A percentile compares a stretch with the other conserved stretches of the same genome.
Conservation (phyloP, 805 yeast species). For the Metschnikowia lunata region DNA sequence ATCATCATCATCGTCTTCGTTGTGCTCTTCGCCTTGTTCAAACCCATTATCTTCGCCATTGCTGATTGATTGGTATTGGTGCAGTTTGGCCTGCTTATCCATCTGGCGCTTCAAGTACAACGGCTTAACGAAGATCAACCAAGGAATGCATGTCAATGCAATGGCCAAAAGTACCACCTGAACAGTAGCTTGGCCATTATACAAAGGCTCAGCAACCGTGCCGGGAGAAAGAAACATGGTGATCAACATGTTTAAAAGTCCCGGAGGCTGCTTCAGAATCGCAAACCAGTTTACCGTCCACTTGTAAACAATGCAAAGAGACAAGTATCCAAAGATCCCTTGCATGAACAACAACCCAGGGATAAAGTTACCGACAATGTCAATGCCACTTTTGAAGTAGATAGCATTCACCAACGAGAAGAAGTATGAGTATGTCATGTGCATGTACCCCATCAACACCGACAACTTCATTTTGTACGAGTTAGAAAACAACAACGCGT, state of each 20-base stretch:
- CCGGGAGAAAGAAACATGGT: conserved; percentile 96
- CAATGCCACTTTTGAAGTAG: conserved; percentile 66
- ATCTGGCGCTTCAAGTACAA: conserved; percentile 59
- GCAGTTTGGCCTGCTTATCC: conserved; percentile 49
- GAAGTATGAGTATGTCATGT: conserved; percentile 86
- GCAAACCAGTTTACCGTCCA: conserved; percentile 93
- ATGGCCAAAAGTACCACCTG: conserved; percentile 67
- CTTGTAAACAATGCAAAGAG: conserved; percentile 82
- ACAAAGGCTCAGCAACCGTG: conserved; percentile 71
- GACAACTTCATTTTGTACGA: conserved; percentile 97
- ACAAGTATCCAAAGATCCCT: conserved; percentile 89
- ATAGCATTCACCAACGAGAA: conserved; percentile 80
- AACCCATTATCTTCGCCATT: conserved; percentile 23
- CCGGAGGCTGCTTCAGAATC: conserved; percentile 78
- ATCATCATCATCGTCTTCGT: conserved; percentile 40
- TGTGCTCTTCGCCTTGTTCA: no score
- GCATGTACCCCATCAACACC: conserved; percentile 87
- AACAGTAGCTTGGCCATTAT: conserved; percentile 70
- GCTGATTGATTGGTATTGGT: conserved; percentile 40
- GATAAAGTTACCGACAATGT: conserved; percentile 85
- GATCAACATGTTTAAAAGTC: conserved; percentile 89
- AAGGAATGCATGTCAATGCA: conserved; percentile 91
- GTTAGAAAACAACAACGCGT: conserved; percentile 82
- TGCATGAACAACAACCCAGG: conserved; percentile 96
- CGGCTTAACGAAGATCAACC: conserved; percentile 84